Percentiles rank a stretch among this genome's conserved stretches.
These are phyloP conservation scores for Phialocephala subalpina DNA, from an alignment of 2,329 filamentous ascomycete genomes.

Conservation along the genomic window DNA sequence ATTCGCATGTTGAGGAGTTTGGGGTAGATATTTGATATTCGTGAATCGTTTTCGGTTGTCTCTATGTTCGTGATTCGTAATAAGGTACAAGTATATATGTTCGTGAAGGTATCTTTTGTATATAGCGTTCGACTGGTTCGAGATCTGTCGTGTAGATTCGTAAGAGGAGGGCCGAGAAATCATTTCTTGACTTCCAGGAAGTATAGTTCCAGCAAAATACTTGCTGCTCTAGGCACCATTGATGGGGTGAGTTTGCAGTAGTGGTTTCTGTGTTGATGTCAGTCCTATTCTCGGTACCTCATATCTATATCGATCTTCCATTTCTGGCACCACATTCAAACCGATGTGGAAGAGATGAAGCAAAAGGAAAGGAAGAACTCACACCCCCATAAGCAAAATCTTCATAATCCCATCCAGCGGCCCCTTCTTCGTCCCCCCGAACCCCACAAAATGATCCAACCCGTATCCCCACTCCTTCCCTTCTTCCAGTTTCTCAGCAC, in stretches of 20 bases:
- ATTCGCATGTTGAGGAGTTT: background rate
- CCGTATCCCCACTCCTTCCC: slow-evolving; percentile 35
- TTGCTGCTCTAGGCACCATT: slow-evolving; percentile 32
- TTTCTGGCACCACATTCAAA: background rate
- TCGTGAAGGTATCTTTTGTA: background rate
- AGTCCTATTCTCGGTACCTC: background rate
- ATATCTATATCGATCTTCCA: background rate
- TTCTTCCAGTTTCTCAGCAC: slow-evolving; percentile 7
- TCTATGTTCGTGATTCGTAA: slow-evolving; percentile 4
- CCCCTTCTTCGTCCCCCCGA: slow-evolving; percentile 37
- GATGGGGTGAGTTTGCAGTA: slow-evolving; percentile 40
- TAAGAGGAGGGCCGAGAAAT: background rate
- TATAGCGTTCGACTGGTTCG: background rate
- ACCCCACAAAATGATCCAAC: slow-evolving; percentile 38
- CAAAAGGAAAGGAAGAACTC: slow-evolving; percentile 24
- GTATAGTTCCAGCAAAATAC: slow-evolving; percentile 42
- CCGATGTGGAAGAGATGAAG: background rate
- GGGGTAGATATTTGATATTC: background rate
- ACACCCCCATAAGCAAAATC: slow-evolving; percentile 42
- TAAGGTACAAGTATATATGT: background rate
- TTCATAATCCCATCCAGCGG: slow-evolving; percentile 42
- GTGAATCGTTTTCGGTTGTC: background rate
- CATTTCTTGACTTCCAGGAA: slow-evolving; percentile 36
- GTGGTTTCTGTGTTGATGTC: slow-evolving; percentile 37
- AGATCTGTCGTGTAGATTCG: background rate